Evolutionary conservation across 352 stramenopile species (phyloP), one percentile per base, ranked within the genome.

Genomic region (Phytopythium ostracodes): DNA sequence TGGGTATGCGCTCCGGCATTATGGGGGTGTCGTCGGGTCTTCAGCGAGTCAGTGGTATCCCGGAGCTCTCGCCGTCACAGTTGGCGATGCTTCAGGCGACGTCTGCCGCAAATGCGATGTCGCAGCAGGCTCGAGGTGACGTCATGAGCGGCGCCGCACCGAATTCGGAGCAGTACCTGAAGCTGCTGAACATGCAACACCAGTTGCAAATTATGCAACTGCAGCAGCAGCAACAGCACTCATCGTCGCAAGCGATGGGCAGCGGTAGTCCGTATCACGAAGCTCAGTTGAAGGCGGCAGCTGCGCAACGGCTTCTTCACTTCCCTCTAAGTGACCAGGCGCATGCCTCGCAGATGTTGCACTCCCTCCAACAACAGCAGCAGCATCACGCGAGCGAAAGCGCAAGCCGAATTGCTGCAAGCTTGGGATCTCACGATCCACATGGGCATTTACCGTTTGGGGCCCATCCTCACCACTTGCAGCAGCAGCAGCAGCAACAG

Each of bases 131-230:
- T 24, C 65, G 71, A 22, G 69, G 69, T 18, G 64, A 77, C n/a
- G 80, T 88, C 50, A 75, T 79, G 60, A 68, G 76, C 22, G 73
- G 70, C 11, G 64, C 64, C 1, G 46, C 74, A 38, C 73, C 79
- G 7, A 93, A 79, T 56, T 83, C 84, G 11, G 79, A 94, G 49
- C 84, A 79, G 10, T 95, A 95, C 60, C 72, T 95, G 49, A 91
- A 91, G 64, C 71, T 95, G 33, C 67, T 93, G 17, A 92, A 91
- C 57, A 88, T 93, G 75, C 87, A 95, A 56, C 87, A 95, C 52
- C 87, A 95, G 66, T 64, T 95, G 25, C 87, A 95, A 59, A 84
- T 95, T 65, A 87, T 92, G 68, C 84, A 95, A 58, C 64, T 94
- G 61, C 84, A 93, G 58, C 84, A 95, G 51, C 86, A 49, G 42